phyloP scores from a whole-genome alignment of 768 basidiomycete genomes.

The Leccinum obscurum region DNA sequence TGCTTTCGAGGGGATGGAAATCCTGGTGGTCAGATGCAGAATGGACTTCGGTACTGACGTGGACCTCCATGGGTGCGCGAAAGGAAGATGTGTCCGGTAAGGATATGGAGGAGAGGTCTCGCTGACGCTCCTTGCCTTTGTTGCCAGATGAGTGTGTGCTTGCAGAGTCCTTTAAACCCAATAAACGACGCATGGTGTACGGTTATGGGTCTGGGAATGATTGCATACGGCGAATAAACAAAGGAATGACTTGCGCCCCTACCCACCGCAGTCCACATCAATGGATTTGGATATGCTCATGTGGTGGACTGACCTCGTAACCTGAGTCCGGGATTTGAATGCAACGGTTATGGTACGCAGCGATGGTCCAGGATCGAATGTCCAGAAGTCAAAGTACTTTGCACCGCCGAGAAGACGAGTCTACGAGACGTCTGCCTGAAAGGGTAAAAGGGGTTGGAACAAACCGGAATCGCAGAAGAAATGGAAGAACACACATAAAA shows the following conservation, averaged over 20 bases:
- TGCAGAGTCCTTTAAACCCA: constrained; percentile 30
- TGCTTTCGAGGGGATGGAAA: constrained; percentile 20
- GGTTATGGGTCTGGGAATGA: constrained; percentile 11
- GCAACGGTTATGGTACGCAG: constrained; percentile 1
- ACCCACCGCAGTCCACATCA: constrained; percentile 22
- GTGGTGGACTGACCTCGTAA: constrained; percentile 16
- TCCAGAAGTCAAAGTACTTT: not conserved
- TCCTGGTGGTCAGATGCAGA: constrained; percentile 19
- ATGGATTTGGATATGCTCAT: constrained; percentile 5
- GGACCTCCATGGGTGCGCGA: constrained; percentile 25
- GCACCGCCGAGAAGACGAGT: constrained; percentile 4
- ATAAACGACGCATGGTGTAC: constrained; percentile 31
- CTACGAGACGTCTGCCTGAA: not conserved
- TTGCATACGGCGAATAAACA: constrained; percentile 21
- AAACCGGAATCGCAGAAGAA: constrained; percentile 12
- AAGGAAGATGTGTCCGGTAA: constrained; percentile 9
- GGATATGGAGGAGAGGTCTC: constrained; percentile 8
- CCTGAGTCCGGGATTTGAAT: constrained; percentile 2
- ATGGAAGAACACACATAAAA: constrained; percentile 11
- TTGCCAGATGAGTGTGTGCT: constrained; percentile 6
- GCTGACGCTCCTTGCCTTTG: constrained; percentile 29
- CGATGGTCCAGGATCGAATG: constrained; percentile 1
- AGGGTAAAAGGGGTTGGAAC: constrained; percentile 2
- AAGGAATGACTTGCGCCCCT: constrained; percentile 8
- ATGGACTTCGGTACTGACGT: constrained; percentile 30